Conservation (phyloP, 129 eudicot species). For the Artemisia annua region DNA sequence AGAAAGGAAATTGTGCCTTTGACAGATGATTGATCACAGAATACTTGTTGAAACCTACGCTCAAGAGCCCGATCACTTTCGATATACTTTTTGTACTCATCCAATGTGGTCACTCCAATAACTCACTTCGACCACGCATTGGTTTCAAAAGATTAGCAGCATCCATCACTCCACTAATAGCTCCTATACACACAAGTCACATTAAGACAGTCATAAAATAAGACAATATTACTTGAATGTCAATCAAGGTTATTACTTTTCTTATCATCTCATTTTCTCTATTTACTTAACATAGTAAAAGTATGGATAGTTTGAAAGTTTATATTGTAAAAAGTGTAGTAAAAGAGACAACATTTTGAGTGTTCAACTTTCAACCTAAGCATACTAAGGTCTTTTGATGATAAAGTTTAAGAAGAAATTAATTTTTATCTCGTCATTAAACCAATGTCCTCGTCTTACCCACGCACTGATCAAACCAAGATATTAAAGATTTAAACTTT, state of each 20-base stretch:
- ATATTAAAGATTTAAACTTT: too few relatives aligned
- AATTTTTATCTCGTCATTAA: slow-evolving; percentile 69
- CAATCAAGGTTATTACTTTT: too few relatives aligned
- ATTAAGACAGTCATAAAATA: background rate
- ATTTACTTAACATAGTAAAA: background rate
- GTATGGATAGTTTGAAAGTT: background rate
- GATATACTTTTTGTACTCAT: too few relatives aligned
- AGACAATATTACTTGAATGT: too few relatives aligned
- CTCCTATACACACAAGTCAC: slow-evolving; percentile 49
- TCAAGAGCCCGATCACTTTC: too few relatives aligned
- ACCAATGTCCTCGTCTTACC: too few relatives aligned
- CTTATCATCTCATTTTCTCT: too few relatives aligned
- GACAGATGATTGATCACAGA: too few relatives aligned
- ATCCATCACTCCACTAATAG: slow-evolving; percentile 91
- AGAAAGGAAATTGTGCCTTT: too few relatives aligned
- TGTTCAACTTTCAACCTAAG: background rate
- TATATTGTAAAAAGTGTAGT: background rate
- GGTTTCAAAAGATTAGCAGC: slow-evolving; percentile 92
- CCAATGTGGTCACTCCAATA: slow-evolving; percentile 90
- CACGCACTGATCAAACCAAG: too few relatives aligned
- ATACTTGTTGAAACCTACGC: too few relatives aligned
- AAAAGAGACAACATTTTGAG: background rate
- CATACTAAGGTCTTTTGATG: background rate
- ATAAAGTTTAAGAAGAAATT: background rate
- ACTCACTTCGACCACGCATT: slow-evolving; percentile 95